A percentile compares a stretch with the other conserved stretches of the same genome.
phyloP scores from a whole-genome alignment of 768 basidiomycete genomes.

The Phanerodontia chrysosporium region DNA sequence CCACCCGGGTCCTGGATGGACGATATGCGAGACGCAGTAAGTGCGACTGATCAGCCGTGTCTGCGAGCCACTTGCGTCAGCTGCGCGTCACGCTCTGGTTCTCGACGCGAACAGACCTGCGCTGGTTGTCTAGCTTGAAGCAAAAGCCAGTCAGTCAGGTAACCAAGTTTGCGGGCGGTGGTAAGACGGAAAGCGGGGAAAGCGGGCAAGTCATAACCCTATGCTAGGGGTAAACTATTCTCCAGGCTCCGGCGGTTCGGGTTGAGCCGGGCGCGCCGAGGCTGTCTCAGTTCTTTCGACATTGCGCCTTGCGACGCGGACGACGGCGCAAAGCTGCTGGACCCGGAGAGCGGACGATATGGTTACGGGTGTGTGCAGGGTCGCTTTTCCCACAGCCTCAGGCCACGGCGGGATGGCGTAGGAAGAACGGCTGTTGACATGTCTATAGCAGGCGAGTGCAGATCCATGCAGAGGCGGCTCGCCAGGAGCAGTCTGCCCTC shows the following conservation, averaged over 20 bases:
- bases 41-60: not conserved
- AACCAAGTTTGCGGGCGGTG: not conserved
- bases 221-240: not conserved
- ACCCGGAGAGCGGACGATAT: not conserved
- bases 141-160: not conserved
- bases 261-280: not conserved
- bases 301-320: not conserved
- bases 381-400: not conserved
- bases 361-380: not conserved
- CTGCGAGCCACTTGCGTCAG: not conserved
- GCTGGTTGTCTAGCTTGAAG: not conserved
- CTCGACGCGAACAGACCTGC: not conserved
- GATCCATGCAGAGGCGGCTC: not conserved
- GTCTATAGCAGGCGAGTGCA: not conserved
- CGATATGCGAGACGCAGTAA: not conserved
- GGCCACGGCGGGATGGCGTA: not conserved
- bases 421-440: not conserved
- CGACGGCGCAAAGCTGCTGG: not conserved
- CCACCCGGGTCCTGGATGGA: constrained; percentile 3
- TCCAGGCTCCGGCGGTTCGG: not conserved
- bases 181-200: not conserved
- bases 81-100: not conserved
- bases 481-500: not conserved
- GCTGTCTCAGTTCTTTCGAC: not conserved
- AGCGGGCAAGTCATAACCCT: constrained; percentile 1